A percentile compares a stretch with the other conserved stretches of the same genome.
Conservation (phyloP, 2,329 filamentous ascomycete genomes). For the Geosmithia putterillii region DNA sequence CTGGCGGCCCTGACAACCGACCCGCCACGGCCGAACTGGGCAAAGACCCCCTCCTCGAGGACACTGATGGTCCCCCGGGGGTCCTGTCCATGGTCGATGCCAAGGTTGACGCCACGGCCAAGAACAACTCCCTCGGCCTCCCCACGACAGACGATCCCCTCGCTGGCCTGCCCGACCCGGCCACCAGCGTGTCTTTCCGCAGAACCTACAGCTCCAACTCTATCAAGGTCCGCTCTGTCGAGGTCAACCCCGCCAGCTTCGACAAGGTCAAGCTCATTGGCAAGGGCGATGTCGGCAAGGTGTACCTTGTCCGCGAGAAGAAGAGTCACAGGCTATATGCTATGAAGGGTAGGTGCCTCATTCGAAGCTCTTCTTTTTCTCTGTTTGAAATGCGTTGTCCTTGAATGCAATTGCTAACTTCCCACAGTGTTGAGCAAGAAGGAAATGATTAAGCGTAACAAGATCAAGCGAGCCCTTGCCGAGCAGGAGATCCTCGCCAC, state of each 20-base stretch:
- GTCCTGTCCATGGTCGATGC: slow-evolving; percentile 22
- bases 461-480: slow-evolving; percentile 95
- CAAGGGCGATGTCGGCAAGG: slow-evolving; percentile 97
- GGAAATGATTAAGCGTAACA: slow-evolving; percentile 99
- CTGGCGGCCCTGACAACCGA: slow-evolving; percentile 44
- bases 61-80: slow-evolving; percentile 28
- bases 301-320: slow-evolving; percentile 95
- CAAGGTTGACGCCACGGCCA: slow-evolving; percentile 12
- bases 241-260: slow-evolving; percentile 89
- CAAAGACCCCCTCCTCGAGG: slow-evolving; percentile 59
- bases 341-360: slow-evolving; percentile 74
- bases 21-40: slow-evolving; percentile 78
- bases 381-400: neutral
- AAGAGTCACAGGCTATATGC: slow-evolving; percentile 92
- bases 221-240: slow-evolving; percentile 95
- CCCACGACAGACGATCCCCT: slow-evolving; percentile 39
- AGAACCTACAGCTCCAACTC: slow-evolving; percentile 98
- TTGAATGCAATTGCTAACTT: slow-evolving; percentile 20
- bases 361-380: neutral
- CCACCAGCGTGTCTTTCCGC: slow-evolving; percentile 65
- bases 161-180: slow-evolving; percentile 52
- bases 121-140: slow-evolving; percentile 22
- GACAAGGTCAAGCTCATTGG: slow-evolving; percentile 99
- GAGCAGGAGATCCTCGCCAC: slow-evolving; percentile 97
- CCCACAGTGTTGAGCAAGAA: slow-evolving; percentile 87